Base-by-base conservation (phyloP, 2,329 filamentous ascomycete species). In the Cladorrhinum sp. region DNA sequence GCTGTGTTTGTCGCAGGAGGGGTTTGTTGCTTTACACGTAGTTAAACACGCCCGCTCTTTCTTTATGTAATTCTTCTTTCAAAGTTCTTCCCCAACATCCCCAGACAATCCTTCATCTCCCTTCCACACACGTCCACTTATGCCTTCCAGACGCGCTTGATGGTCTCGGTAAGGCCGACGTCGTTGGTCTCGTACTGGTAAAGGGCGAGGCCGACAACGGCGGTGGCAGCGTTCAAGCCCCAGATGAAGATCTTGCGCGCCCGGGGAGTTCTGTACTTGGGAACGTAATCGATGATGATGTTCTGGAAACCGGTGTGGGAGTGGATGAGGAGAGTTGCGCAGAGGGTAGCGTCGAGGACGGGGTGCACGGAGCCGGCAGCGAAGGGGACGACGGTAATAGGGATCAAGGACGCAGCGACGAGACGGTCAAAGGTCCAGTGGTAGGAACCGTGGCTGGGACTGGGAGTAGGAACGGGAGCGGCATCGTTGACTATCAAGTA, bases 161-260 rank as follows among this genome's bases (percentile, higher is more conserved):
- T 82, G 30, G 88, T 89, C 82, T 96, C 94, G 8, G 92, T 96
- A 62, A 99, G 76, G 67, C 95, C 95, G 57, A 99, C 92, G 69
- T 99, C 95, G 73, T 97, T 98, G 30, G 95, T 99, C 87, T 99
- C 95, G 71, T 98, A 98, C 77, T 98, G 94, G 79, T 99, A 99
- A 72, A 98, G 83, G 61, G 93, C 93, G 67, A 96, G 83, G 55
- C 90, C 92, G 65, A 93, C 91, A 57, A 91, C 80, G 61, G 94
- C 81, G 10, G 96, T 97, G 62, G 85, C 87, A 51, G 82, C 78
- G 72, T 93, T 92, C 65, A 98, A 85, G 39, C 82, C 80, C 92
- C 92, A 98, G 75, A 84, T 85, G 73, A 87, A 82, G n/a, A 80
- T 58, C 72, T 85, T 87, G 74, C 86, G 85, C 63, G 85, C 77